These are phyloP conservation scores for Malus orientalis DNA, from an alignment of 306 rosid genomes.

Conservation along the genomic window DNA sequence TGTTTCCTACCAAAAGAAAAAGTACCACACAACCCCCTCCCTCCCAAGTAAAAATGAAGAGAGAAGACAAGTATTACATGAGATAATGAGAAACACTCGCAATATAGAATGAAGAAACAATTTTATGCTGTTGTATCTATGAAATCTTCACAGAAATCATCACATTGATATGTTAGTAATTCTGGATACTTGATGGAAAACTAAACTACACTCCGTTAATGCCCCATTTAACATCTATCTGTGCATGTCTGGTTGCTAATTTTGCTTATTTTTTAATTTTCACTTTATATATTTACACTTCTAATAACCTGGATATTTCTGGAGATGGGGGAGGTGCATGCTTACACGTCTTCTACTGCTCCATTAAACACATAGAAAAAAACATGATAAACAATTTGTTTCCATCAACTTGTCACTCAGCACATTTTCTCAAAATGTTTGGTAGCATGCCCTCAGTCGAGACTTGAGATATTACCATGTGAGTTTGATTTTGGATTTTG, in stretches of 20 bases:
- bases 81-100: not conserved
- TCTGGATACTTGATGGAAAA: not conserved
- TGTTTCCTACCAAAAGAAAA: not conserved
- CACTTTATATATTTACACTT: not conserved
- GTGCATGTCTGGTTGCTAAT: not conserved
- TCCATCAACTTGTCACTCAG: not conserved
- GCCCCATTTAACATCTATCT: not conserved
- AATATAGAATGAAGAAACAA: not conserved
- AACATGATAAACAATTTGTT: not conserved
- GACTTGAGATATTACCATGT: not conserved
- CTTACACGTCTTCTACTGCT: not conserved
- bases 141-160: not conserved
- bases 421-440: not conserved
- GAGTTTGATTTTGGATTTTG: not conserved
- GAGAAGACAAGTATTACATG: too few species aligned
- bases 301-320: not conserved
- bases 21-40: not conserved
- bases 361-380: not conserved
- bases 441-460: not conserved
- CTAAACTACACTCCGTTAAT: not conserved
- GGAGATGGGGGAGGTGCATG: not conserved
- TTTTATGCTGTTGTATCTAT: not conserved
- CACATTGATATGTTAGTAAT: not conserved
- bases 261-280: not conserved
- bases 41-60: not conserved